These are phyloP conservation scores for Verticillium isaacii DNA, from an alignment of 2,329 filamentous ascomycete species.

Conservation along the genomic window DNA sequence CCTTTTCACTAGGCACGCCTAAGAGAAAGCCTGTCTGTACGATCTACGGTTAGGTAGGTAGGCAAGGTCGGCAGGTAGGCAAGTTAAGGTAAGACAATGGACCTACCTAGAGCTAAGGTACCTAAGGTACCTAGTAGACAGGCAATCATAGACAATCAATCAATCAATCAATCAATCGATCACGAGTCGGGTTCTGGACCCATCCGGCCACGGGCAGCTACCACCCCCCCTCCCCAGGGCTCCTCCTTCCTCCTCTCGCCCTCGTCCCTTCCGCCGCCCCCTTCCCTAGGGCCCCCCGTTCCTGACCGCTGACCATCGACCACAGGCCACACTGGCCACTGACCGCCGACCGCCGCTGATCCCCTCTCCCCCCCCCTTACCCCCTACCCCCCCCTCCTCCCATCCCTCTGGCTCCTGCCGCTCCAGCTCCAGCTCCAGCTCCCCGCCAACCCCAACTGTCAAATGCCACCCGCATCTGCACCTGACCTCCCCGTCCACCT, in stretches of 20 bases:
- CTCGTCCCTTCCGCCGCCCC: neutral
- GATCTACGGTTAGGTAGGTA: too few species aligned
- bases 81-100: too few species aligned
- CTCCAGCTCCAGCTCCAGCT: neutral
- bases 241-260: neutral
- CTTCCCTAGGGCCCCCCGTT: neutral
- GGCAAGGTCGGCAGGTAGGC: too few species aligned
- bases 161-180: neutral
- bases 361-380: constrained; percentile 10
- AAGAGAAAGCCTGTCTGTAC: too few species aligned
- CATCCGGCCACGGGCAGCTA: neutral
- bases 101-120: too few species aligned
- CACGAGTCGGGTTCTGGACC: neutral
- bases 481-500: neutral
- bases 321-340: neutral
- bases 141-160: neutral
- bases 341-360: neutral
- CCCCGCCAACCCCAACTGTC: neutral
- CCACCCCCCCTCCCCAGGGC: neutral
- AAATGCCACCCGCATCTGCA: neutral
- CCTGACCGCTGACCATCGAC: neutral
- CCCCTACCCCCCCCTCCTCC: neutral
- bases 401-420: neutral
- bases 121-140: too few species aligned
- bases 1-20: too few species aligned